Conservation (phyloP, 768 basidiomycete species). For the Lactarius pseudohatsudake region DNA sequence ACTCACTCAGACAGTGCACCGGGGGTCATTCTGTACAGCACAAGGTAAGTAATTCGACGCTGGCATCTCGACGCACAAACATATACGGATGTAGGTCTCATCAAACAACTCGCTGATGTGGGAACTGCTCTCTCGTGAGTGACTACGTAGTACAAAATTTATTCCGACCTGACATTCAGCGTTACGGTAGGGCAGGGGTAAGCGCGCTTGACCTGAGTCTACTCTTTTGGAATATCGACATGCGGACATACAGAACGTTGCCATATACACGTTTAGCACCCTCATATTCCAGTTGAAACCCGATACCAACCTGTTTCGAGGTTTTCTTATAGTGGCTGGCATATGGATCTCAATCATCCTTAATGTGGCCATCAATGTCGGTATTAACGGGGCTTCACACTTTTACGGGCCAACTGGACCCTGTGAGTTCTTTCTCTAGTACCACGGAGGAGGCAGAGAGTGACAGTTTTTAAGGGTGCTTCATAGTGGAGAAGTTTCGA, state of each 20-base stretch:
- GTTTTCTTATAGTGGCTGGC: constrained; percentile 35
- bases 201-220: background rate
- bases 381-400: constrained; percentile 36
- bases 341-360: constrained; percentile 46
- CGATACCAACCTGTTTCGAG: constrained; percentile 34
- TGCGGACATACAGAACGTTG: constrained; percentile 35
- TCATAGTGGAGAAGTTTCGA: constrained; percentile 41
- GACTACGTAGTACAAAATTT: background rate
- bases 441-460: background rate
- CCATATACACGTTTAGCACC: constrained; percentile 42
- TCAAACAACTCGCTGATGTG: constrained; percentile 27
- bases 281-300: constrained; percentile 39
- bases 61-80: background rate
- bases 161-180: background rate
- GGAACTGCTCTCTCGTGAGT: constrained; percentile 29
- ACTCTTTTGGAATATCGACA: background rate
- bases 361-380: constrained; percentile 41
- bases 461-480: constrained; percentile 45
- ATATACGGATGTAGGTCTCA: constrained; percentile 14
- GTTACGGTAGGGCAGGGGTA: constrained; percentile 16
- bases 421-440: constrained; percentile 35
- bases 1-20: constrained; percentile 3
- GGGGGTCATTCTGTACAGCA: constrained; percentile 17
- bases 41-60: constrained; percentile 17
- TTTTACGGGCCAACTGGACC: constrained; percentile 45